Conservation (phyloP, 768 basidiomycete genomes). For the Trametopsis cervina region DNA sequence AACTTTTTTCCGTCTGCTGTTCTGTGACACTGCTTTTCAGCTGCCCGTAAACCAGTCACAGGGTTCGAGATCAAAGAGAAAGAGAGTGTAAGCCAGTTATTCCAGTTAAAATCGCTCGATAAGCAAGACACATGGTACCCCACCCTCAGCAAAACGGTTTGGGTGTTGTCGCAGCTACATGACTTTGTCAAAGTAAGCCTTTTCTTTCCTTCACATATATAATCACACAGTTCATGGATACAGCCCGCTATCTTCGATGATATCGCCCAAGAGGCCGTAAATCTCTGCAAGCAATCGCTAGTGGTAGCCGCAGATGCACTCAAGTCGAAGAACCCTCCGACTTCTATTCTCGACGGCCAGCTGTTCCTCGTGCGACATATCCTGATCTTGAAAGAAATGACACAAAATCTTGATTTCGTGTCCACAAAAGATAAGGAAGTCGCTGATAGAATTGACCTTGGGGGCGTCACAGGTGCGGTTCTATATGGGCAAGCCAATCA, state of each 20-base stretch:
- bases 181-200: slow-evolving; percentile 81
- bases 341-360: slow-evolving; percentile 56
- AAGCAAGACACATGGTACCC: slow-evolving; percentile 90
- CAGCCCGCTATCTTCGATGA: slow-evolving; percentile 96
- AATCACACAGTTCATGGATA: not conserved
- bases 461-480: slow-evolving; percentile 52
- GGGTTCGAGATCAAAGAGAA: slow-evolving; percentile 54
- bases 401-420: slow-evolving; percentile 63
- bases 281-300: slow-evolving; percentile 76
- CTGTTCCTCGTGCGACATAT: slow-evolving; percentile 90
- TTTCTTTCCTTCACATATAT: not conserved
- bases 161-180: slow-evolving; percentile 86
- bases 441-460: slow-evolving; percentile 35
- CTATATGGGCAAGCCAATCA: no score
- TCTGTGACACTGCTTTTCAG: slow-evolving; percentile 24
- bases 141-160: slow-evolving; percentile 79
- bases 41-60: slow-evolving; percentile 35
- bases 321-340: slow-evolving; percentile 37
- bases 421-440: slow-evolving; percentile 26
- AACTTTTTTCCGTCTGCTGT: not conserved
- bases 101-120: slow-evolving; percentile 63
- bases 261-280: slow-evolving; percentile 89
- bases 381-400: slow-evolving; percentile 86
- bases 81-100: slow-evolving; percentile 60
- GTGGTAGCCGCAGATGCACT: slow-evolving; percentile 65